Evolutionary conservation across 805 yeast species (phyloP).

Genomic region (Wickerhamiella spandovensis): DNA sequence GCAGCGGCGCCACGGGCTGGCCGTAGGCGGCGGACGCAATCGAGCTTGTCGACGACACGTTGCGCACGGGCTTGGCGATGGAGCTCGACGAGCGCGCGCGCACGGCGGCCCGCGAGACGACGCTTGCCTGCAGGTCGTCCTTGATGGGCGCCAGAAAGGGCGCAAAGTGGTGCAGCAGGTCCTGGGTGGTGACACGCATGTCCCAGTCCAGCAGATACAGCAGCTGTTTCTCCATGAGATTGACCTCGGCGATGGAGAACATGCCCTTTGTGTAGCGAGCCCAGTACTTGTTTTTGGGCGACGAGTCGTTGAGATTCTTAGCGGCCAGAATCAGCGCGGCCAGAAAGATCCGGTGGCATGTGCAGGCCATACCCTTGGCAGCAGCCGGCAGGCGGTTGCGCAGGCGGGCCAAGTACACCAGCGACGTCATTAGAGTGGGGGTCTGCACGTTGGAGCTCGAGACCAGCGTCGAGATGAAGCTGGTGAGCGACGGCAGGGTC

Average conservation of each 20-base stretch:
- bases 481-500: constrained; percentile 20
- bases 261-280: constrained; percentile 82
- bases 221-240: constrained; percentile 82
- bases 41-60: not conserved
- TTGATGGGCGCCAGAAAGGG: constrained; percentile 71
- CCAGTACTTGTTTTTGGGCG: constrained; percentile 96
- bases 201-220: constrained; percentile 78
- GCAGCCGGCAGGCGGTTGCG: constrained; percentile 69
- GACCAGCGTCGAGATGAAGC: constrained; percentile 61
- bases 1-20: constrained; percentile 5
- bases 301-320: constrained; percentile 80
- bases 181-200: constrained; percentile 54
- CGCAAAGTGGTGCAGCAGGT: constrained; percentile 52
- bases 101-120: not conserved
- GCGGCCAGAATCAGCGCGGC: constrained; percentile 89
- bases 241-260: constrained; percentile 62
- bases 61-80: not conserved
- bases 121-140: constrained; percentile 14
- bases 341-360: constrained; percentile 82
- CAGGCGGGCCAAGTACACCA: constrained; percentile 69
- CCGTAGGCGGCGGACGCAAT: not conserved
- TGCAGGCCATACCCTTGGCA: constrained; percentile 79
- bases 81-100: not conserved
- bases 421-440: constrained; percentile 85
- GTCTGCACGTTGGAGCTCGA: constrained; percentile 83